Evolutionary conservation across 495 filamentous ascomycete species (phyloP).

Genomic region (Penicillium psychrofluorescens): DNA sequence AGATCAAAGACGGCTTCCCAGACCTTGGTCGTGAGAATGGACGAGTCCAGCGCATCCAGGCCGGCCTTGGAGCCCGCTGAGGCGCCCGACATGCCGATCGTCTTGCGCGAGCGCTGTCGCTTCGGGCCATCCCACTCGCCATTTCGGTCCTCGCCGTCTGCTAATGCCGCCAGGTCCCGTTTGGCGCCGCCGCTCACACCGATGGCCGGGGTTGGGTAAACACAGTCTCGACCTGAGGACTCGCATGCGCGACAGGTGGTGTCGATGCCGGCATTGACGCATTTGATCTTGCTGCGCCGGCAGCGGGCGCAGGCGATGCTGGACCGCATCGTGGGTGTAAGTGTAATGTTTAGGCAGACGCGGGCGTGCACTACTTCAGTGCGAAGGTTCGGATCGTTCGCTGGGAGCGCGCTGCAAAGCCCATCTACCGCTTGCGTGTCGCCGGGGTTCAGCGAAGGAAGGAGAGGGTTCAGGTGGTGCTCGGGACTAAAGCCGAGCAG

Average conservation of each 20-base stretch:
- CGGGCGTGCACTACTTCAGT: not conserved
- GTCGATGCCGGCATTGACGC: constrained; percentile 68
- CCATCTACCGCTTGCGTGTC: too few relatives aligned
- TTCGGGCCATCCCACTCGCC: constrained; percentile 54
- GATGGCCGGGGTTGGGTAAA: constrained; percentile 60
- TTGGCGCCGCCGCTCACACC: constrained; percentile 49
- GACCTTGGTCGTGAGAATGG: constrained; percentile 57
- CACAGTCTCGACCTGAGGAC: constrained; percentile 66
- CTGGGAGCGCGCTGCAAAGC: too few relatives aligned
- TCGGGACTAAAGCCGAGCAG: not conserved
- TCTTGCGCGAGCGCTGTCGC: constrained; percentile 47
- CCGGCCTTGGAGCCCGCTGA: constrained; percentile 28
- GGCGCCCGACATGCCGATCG: constrained; percentile 28
- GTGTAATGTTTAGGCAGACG: constrained; percentile 10
- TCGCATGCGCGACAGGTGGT: constrained; percentile 74
- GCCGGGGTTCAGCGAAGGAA: not conserved
- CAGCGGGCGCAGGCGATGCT: constrained; percentile 75
- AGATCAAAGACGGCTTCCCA: constrained; percentile 69
- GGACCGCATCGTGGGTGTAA: constrained; percentile 50
- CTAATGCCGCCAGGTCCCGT: constrained; percentile 44
- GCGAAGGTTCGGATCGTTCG: constrained; percentile 1
- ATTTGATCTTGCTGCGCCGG: constrained; percentile 79
- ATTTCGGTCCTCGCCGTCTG: constrained; percentile 48
- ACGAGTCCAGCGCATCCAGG: constrained; percentile 36
- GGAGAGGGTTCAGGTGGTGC: not conserved